These are phyloP conservation scores for Cnidoscolus chayamansa DNA, from an alignment of 441 rosid species.

Conservation along the genomic window DNA sequence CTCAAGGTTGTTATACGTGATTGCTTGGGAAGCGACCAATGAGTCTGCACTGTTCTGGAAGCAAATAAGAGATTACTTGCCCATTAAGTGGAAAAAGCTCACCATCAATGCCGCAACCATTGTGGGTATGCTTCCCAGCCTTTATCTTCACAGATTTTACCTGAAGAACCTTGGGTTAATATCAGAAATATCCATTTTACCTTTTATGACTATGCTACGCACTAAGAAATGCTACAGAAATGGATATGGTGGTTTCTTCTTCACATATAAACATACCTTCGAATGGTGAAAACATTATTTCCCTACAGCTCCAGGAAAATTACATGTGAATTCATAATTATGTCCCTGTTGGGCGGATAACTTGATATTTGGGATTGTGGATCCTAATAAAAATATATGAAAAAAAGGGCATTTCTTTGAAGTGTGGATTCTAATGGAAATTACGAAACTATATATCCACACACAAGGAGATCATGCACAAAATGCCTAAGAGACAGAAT, in stretches of 20 bases:
- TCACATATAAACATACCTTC: background rate
- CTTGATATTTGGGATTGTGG: background rate
- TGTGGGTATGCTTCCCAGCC: slow-evolving; percentile 71
- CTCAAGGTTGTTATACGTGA: slow-evolving; percentile 31
- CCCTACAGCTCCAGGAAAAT: background rate
- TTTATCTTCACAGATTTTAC: slow-evolving; percentile 87
- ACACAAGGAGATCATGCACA: background rate
- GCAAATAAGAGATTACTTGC: slow-evolving; percentile 69
- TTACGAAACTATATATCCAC: no score
- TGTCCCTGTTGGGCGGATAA: background rate
- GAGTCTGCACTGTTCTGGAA: slow-evolving; percentile 94
- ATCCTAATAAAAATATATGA: background rate
- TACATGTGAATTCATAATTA: background rate
- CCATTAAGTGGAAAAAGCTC: slow-evolving; percentile 86
- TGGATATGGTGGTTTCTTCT: background rate
- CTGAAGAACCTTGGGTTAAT: slow-evolving; percentile 39
- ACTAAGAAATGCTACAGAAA: background rate
- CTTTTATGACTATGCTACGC: background rate
- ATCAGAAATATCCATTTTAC: slow-evolving; percentile 1
- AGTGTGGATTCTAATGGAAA: no score
- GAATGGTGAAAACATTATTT: background rate
- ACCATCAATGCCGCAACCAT: slow-evolving; percentile 92
- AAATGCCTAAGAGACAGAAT: background rate
- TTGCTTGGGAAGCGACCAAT: slow-evolving; percentile 51
- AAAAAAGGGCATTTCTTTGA: background rate